phyloP scores from a whole-genome alignment of 1,284 basidiomycete species.

The Ceratobasidium papillatum region DNA sequence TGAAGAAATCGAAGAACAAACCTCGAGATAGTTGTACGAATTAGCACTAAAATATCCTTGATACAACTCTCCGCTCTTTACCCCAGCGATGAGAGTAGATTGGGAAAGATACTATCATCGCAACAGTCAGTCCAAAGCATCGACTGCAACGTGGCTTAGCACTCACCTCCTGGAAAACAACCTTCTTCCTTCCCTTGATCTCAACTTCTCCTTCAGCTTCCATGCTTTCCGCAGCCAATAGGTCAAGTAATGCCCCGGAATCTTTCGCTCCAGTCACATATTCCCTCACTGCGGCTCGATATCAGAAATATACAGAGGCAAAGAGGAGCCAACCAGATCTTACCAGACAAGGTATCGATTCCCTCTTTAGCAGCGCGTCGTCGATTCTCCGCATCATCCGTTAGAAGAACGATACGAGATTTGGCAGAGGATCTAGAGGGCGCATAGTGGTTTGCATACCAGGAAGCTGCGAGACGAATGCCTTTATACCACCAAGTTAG shows the following conservation, averaged over 20 bases:
- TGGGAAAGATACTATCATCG: conserved; percentile 77
- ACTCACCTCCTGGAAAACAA: conserved; percentile 80
- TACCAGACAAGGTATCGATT: conserved; percentile 73
- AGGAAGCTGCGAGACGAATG: conserved; percentile 83
- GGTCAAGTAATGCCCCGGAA: conserved; percentile 74
- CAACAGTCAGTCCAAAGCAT: not conserved
- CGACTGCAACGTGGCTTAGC: not conserved
- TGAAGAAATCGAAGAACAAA: conserved; percentile 50
- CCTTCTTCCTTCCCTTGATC: conserved; percentile 64
- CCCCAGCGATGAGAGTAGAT: conserved; percentile 78
- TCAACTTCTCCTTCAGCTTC: conserved; percentile 63
- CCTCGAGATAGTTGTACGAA: conserved; percentile 95
- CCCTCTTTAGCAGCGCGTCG: conserved; percentile 76
- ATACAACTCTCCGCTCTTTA: conserved; percentile 85
- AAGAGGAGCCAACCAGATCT: too few species aligned
- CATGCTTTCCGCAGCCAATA: conserved; percentile 72
- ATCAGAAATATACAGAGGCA: not conserved
- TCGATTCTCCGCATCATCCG: conserved; percentile 89
- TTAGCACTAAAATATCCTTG: conserved; percentile 97
- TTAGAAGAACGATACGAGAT: conserved; percentile 70
- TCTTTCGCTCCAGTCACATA: conserved; percentile 81
- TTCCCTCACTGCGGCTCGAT: conserved; percentile 64
- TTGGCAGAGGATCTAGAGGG: conserved; percentile 62
- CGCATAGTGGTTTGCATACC: conserved; percentile 76
- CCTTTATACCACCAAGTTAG: conserved; percentile 66